A percentile compares a stretch with the other conserved stretches of the same genome.
These are phyloP conservation scores for Cenococcum geophilum DNA, from an alignment of 495 filamentous ascomycete genomes.

Conservation along the genomic window DNA sequence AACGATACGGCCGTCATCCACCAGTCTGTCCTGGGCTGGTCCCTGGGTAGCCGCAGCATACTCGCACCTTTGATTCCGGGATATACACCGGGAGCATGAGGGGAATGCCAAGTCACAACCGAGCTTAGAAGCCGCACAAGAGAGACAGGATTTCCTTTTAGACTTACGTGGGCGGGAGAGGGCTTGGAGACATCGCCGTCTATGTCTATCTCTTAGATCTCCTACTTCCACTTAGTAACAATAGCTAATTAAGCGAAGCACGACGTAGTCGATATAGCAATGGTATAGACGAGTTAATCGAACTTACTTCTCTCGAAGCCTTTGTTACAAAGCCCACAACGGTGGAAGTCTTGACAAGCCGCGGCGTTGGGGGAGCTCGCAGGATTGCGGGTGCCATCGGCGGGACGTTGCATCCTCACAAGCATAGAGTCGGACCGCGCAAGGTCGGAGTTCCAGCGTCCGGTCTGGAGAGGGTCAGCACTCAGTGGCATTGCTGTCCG, in stretches of 20 bases:
- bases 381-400: neutral
- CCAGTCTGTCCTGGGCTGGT: neutral
- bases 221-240: neutral
- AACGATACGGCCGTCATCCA: neutral
- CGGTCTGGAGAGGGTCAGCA: neutral
- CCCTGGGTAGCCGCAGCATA: neutral
- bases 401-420: neutral
- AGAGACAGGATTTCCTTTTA: neutral
- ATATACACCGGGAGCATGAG: neutral
- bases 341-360: neutral
- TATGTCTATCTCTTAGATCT: slow-evolving; percentile 1
- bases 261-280: neutral
- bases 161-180: neutral
- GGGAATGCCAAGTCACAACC: neutral
- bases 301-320: neutral
- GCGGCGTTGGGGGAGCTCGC: neutral
- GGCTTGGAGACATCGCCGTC: neutral
- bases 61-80: slow-evolving; percentile 1
- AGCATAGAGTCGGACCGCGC: neutral
- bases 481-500: neutral
- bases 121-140: slow-evolving; percentile 1
- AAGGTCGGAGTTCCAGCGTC: neutral
- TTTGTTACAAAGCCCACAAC: slow-evolving; percentile 2
- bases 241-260: neutral
- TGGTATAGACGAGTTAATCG: neutral